A percentile compares a stretch with the other conserved stretches of the same genome.
phyloP scores from a whole-genome alignment of 805 yeast genomes.

The Saccharomycodes ludwigii region DNA sequence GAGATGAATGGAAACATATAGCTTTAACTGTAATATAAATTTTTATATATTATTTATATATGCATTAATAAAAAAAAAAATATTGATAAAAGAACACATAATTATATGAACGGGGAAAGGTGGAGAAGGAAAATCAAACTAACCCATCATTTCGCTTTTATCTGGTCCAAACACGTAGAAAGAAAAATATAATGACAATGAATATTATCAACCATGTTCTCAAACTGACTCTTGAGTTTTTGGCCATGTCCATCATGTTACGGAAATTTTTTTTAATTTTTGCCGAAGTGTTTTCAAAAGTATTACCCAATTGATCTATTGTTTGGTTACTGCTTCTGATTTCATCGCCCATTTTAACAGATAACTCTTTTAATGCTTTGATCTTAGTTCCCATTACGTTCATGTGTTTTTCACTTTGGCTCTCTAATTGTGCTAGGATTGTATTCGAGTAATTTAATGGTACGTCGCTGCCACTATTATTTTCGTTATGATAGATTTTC shows the following conservation, averaged over 20 bases:
- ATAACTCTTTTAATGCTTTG: constrained; percentile 39
- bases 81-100: background rate
- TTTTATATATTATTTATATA: background rate
- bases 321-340: constrained; percentile 40
- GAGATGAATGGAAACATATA: too few species aligned
- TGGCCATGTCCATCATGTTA: constrained; percentile 52
- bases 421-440: constrained; percentile 46
- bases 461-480: constrained; percentile 3
- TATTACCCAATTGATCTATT: constrained; percentile 29
- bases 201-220: constrained; percentile 46
- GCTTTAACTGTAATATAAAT: too few species aligned
- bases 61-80: background rate
- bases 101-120: background rate
- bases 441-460: constrained; percentile 36
- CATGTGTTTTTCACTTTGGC: constrained; percentile 52
- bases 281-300: constrained; percentile 34
- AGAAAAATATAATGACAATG: constrained; percentile 35
- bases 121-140: background rate
- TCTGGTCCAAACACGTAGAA: constrained; percentile 36
- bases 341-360: constrained; percentile 52
- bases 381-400: constrained; percentile 43
- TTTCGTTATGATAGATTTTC: background rate
- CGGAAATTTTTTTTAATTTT: constrained; percentile 40
- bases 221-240: constrained; percentile 50
- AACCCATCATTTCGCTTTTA: too few species aligned